Conservation (phyloP, 257 asterid genomes). For the Linderniella brevidens region DNA sequence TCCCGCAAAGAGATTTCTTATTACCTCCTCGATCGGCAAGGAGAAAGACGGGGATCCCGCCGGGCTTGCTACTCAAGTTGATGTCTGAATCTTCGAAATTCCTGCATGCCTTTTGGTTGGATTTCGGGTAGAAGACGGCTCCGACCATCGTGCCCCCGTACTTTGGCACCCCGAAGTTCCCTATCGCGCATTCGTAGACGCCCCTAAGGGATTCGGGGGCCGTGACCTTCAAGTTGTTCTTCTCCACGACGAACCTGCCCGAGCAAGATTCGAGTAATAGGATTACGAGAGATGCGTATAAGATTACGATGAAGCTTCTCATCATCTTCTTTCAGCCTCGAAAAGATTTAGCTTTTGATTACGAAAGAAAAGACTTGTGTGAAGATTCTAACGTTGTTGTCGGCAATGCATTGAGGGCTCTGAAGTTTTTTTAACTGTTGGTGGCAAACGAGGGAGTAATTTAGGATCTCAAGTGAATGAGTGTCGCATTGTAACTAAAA, state of each 20-base stretch:
- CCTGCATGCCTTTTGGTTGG: constrained; percentile 27
- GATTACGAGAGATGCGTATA: too few relatives aligned
- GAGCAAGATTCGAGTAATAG: constrained; percentile 5
- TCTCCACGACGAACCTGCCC: constrained; percentile 36
- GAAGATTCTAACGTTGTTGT: too few relatives aligned
- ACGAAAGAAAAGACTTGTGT: too few relatives aligned
- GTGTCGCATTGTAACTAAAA: too few relatives aligned
- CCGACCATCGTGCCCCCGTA: constrained; percentile 51
- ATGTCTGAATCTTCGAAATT: constrained; percentile 20
- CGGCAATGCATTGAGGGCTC: too few relatives aligned
- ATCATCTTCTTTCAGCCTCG: too few relatives aligned
- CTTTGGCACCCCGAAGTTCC: constrained; percentile 46
- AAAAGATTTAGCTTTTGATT: too few relatives aligned
- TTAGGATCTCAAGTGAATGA: too few relatives aligned
- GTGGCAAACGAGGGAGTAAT: too few relatives aligned
- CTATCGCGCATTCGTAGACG: constrained; percentile 41
- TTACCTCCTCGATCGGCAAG: constrained; percentile 47
- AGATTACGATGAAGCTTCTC: too few relatives aligned
- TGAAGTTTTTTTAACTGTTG: too few relatives aligned
- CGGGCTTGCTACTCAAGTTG: constrained; percentile 27
- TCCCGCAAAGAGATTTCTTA: too few relatives aligned
- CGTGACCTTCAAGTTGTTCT: constrained; percentile 34
- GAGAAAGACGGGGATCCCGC: constrained; percentile 32
- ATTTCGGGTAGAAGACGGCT: constrained; percentile 30
- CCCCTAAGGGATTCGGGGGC: constrained; percentile 29